phyloP scores from a whole-genome alignment of 2,329 filamentous ascomycete species.

The Decorospora gaudefroyi region DNA sequence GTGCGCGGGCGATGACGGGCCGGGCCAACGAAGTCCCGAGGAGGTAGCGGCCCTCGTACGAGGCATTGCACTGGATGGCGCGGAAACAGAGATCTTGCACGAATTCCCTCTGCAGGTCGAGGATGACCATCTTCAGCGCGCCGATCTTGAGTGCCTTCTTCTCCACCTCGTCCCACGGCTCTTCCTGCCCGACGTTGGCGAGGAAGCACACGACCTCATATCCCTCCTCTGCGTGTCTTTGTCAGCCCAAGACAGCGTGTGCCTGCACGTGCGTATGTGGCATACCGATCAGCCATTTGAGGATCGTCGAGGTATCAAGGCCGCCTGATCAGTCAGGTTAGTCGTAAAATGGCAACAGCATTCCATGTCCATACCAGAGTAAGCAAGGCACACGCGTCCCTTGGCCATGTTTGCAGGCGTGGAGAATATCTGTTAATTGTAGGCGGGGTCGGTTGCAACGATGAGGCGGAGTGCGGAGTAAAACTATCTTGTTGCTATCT shows the following conservation, averaged over 20 bases:
- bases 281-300: slow-evolving; percentile 46
- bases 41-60: slow-evolving; percentile 60
- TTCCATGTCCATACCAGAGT: slow-evolving; percentile 54
- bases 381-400: slow-evolving; percentile 56
- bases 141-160: slow-evolving; percentile 73
- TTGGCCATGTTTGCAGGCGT: slow-evolving; percentile 44
- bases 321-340: slow-evolving; percentile 51
- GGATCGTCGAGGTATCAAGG: slow-evolving; percentile 61
- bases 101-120: slow-evolving; percentile 73
- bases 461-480: slow-evolving; percentile 23
- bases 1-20: slow-evolving; percentile 70
- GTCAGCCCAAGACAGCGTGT: slow-evolving; percentile 16
- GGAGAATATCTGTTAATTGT: no score
- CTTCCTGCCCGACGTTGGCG: slow-evolving; percentile 64
- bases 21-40: slow-evolving; percentile 66
- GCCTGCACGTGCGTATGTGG: not conserved
- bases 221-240: slow-evolving; percentile 51
- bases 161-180: slow-evolving; percentile 60
- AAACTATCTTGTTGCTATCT: slow-evolving; percentile 20
- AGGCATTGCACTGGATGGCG: slow-evolving; percentile 71
- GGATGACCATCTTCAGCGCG: slow-evolving; percentile 65
- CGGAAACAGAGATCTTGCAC: slow-evolving; percentile 80
- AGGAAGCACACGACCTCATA: slow-evolving; percentile 68
- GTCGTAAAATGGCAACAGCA: no score
- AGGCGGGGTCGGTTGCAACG: slow-evolving; percentile 24